Percentiles rank a stretch among this genome's conserved stretches.
Evolutionary conservation across 306 rosid genomes (phyloP).

Genomic region (Corylus heterophylla): DNA sequence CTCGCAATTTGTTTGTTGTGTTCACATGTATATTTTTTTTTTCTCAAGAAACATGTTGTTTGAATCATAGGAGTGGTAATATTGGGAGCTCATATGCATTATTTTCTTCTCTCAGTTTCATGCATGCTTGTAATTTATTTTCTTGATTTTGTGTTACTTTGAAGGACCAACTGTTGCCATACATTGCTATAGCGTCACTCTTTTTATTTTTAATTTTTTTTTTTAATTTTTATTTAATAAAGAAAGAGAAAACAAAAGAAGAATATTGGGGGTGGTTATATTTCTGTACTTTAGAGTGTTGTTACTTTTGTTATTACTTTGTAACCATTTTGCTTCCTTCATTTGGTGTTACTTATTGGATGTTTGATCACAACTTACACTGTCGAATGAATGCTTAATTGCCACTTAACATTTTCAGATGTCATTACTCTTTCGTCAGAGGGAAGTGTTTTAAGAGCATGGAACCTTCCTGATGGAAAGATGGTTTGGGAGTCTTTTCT

Average conservation of each 20-base stretch:
- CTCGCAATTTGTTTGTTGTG: background rate
- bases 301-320: slow-evolving; percentile 13
- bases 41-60: background rate
- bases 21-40: background rate
- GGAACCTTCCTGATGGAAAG: slow-evolving; percentile 99
- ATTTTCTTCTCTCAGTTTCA: background rate
- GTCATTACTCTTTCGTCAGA: slow-evolving; percentile 83
- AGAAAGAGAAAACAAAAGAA: background rate
- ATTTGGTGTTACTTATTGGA: background rate
- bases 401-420: slow-evolving; percentile 54
- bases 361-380: slow-evolving; percentile 8
- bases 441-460: slow-evolving; percentile 85
- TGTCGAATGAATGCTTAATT: slow-evolving; percentile 11
- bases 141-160: slow-evolving; percentile 7
- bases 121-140: background rate
- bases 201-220: too few species aligned
- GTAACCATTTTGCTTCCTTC: slow-evolving; percentile 10
- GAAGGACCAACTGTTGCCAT: background rate
- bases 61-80: background rate
- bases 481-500: slow-evolving; percentile 93
- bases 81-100: slow-evolving; percentile 4
- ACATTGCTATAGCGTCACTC: background rate
- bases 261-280: background rate
- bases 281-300: background rate
- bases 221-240: background rate